These are phyloP conservation scores for Cyberlindnera misumaiensis DNA, from an alignment of 805 yeast genomes.

Conservation along the genomic window DNA sequence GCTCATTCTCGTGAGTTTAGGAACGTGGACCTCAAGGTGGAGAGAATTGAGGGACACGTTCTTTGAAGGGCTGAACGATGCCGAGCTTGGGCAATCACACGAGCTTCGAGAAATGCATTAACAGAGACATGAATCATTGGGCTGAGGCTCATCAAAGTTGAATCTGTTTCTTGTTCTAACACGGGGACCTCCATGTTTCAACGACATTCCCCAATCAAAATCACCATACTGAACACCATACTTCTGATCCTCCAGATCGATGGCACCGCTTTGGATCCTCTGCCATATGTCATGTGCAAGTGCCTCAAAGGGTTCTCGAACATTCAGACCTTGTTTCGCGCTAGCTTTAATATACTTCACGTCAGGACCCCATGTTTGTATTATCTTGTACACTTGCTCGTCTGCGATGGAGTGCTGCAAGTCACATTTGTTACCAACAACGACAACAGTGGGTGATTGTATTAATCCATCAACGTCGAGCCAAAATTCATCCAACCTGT, in stretches of 20 bases:
- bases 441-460: slow-evolving; percentile 21
- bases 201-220: neutral
- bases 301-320: slow-evolving; percentile 33
- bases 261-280: slow-evolving; percentile 39
- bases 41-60: slow-evolving; percentile 83
- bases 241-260: slow-evolving; percentile 40
- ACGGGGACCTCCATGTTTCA: no score
- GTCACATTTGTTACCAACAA: slow-evolving; percentile 32
- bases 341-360: slow-evolving; percentile 26
- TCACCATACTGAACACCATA: slow-evolving; percentile 50
- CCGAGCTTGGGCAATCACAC: slow-evolving; percentile 35
- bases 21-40: slow-evolving; percentile 91
- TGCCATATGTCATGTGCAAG: slow-evolving; percentile 35
- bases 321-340: slow-evolving; percentile 35
- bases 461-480: slow-evolving; percentile 27
- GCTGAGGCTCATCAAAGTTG: slow-evolving; percentile 1
- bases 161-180: no score
- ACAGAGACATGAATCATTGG: slow-evolving; percentile 3
- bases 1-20: slow-evolving; percentile 63
- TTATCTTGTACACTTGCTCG: neutral
- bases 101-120: neutral
- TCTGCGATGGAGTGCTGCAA: neutral
- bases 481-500: slow-evolving; percentile 25
- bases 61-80: slow-evolving; percentile 74
- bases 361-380: neutral